Evolutionary conservation across 768 basidiomycete species (phyloP), one percentile per base, ranked within the genome.

Genomic region (Psilocybe subaeruginosa): DNA sequence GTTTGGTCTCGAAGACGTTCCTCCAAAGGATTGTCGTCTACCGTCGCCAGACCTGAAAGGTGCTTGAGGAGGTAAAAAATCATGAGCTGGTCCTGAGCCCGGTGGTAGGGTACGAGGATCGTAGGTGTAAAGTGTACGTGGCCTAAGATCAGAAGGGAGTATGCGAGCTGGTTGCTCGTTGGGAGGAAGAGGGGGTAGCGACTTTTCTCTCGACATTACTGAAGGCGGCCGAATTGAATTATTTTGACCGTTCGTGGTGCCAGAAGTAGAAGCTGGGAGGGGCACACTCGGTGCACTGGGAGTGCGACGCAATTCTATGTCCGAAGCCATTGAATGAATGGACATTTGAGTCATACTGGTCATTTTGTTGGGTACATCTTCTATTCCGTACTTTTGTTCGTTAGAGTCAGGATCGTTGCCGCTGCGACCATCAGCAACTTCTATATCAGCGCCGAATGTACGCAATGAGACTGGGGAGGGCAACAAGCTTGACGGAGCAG

Each of bases 381-480:
- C 77, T 23, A 67, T 70, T 35, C 64, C 47, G 33, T 47, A 53
- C 67, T 66, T 27, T 75, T 67, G 69, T 43, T 84, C 82, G 51
- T 76, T 74, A 27, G 86, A 82, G 54, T 84, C 82, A 29, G 70
- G 73, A 43, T 73, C 74, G 31, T 77, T 78, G 63, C 76, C 74
- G 54, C 64, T 66, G 27, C 68, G 64, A 31, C 66, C 78, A 51
- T 79, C 80, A 43, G 69, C 73, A 27, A 76, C 69, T 62, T 89
- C 86, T 70, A 80, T 76, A 72, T 88, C 88, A 64, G 77, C 79
- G 64, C 77, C 82, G 69, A 85, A 83, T 52, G 81, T 83, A 62
- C 87, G 87, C 64, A 87, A 90, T 63, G 90, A 91, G 63, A 85
- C 85, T 47, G 90, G 90, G 62, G 91, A 92, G 39, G 91, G 90